These are phyloP conservation scores for Byssothecium circinans DNA, from an alignment of 2,329 filamentous ascomycete species.

Conservation along the genomic window DNA sequence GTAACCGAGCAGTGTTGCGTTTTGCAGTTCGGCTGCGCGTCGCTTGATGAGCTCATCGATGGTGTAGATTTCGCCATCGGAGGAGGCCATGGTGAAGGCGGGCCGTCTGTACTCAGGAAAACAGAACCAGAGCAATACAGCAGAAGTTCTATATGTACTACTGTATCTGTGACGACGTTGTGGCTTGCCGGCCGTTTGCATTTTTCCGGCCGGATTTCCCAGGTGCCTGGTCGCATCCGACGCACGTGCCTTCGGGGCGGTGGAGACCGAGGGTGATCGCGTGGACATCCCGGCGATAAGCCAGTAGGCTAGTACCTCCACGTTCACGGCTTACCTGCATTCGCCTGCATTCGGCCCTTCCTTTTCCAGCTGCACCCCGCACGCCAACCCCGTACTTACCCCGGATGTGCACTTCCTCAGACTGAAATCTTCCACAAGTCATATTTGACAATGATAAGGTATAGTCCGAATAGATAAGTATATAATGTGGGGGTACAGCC, in stretches of 20 bases:
- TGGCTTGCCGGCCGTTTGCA: neutral
- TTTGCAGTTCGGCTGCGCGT: slow-evolving; percentile 19
- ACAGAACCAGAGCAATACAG: no score
- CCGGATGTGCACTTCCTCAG: neutral
- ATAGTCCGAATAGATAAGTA: neutral
- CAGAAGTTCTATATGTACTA: neutral
- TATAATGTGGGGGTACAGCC: neutral
- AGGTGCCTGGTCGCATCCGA: no score
- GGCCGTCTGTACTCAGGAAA: no score
- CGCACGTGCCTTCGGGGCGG: neutral
- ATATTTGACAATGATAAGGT: neutral
- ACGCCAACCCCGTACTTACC: neutral
- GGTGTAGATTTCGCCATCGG: slow-evolving; percentile 17
- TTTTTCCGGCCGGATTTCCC: no score
- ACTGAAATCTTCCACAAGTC: neutral
- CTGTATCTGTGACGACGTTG: neutral
- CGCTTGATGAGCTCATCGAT: slow-evolving; percentile 29
- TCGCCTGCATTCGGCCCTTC: neutral
- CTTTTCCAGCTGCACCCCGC: neutral
- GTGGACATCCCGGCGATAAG: neutral
- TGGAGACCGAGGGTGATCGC: neutral
- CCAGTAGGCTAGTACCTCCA: no score
- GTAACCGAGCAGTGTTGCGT: slow-evolving; percentile 25
- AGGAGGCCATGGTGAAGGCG: neutral
- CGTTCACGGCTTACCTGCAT: neutral